phyloP scores from a whole-genome alignment of 116 monocot genomes.

The Zostera marina region DNA sequence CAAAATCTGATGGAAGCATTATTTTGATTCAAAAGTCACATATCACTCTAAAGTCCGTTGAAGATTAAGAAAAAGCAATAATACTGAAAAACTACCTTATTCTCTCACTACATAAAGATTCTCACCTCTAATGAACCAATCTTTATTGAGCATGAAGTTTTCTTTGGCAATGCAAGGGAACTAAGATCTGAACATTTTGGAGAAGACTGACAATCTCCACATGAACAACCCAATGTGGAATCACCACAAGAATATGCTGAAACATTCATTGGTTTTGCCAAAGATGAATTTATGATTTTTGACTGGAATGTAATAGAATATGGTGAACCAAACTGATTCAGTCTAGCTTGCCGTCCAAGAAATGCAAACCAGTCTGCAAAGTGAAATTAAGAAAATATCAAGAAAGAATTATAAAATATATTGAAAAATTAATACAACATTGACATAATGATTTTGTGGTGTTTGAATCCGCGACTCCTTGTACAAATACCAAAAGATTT shows the following conservation, averaged over 20 bases:
- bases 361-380: slow-evolving; percentile 71
- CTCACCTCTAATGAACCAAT: slow-evolving; percentile 69
- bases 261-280: slow-evolving; percentile 58
- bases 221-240: slow-evolving; percentile 79
- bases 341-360: slow-evolving; percentile 53
- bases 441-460: too few relatives aligned
- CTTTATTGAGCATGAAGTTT: slow-evolving; percentile 42
- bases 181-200: slow-evolving; percentile 30
- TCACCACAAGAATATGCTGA: slow-evolving; percentile 83
- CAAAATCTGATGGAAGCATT: too few relatives aligned
- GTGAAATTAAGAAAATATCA: neutral
- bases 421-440: neutral
- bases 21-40: too few relatives aligned
- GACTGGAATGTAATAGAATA: slow-evolving; percentile 58
- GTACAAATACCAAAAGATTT: too few relatives aligned
- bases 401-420: neutral
- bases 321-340: slow-evolving; percentile 57
- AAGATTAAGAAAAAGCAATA: neutral
- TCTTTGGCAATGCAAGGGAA: slow-evolving; percentile 19
- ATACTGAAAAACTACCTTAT: neutral
- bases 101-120: neutral
- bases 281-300: slow-evolving; percentile 32
- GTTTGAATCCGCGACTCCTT: too few relatives aligned
- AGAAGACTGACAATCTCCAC: slow-evolving; percentile 92
- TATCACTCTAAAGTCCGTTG: too few relatives aligned